Percentiles rank a stretch among this genome's conserved stretches.
Conservation (phyloP, 2,329 filamentous ascomycete genomes). For the Colletotrichum sublineola region DNA sequence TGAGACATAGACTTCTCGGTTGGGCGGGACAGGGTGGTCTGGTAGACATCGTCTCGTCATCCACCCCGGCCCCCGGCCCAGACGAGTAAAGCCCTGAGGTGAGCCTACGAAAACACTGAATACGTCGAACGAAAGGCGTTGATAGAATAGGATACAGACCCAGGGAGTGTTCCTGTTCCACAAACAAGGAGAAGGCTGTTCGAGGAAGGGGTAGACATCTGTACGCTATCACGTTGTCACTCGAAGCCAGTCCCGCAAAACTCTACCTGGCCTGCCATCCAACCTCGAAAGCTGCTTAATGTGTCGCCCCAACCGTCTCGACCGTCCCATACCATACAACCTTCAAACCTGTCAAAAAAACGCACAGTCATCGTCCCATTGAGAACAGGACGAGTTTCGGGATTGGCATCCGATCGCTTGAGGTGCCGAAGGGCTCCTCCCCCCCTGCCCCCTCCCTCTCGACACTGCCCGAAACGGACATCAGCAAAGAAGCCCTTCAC, state of each 20-base stretch:
- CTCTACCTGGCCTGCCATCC: slow-evolving; percentile 33
- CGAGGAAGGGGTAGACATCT: slow-evolving; percentile 5
- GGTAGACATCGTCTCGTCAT: slow-evolving; percentile 22
- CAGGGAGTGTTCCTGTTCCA: neutral
- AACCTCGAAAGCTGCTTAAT: slow-evolving; percentile 24
- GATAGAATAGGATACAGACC: no score
- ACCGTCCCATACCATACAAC: neutral
- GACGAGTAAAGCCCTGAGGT: neutral
- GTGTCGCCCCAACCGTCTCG: slow-evolving; percentile 5
- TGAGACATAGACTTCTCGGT: neutral
- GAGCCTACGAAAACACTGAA: neutral
- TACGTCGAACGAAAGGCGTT: neutral
- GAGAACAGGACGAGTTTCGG: slow-evolving; percentile 24
- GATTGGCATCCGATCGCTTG: slow-evolving; percentile 22
- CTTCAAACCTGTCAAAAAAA: slow-evolving; percentile 19
- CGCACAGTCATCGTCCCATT: slow-evolving; percentile 29
- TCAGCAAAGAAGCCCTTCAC: slow-evolving; percentile 24
- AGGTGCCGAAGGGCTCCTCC: neutral
- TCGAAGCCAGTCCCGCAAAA: neutral
- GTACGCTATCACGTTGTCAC: neutral
- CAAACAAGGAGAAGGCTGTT: slow-evolving; percentile 1
- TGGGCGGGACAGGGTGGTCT: slow-evolving; percentile 9
- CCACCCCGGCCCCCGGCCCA: slow-evolving; percentile 20
- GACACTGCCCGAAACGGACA: slow-evolving; percentile 29
- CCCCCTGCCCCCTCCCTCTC: neutral